Conservation (phyloP, 192 early-diverging fungal genomes). For the Coemansia reversa region DNA sequence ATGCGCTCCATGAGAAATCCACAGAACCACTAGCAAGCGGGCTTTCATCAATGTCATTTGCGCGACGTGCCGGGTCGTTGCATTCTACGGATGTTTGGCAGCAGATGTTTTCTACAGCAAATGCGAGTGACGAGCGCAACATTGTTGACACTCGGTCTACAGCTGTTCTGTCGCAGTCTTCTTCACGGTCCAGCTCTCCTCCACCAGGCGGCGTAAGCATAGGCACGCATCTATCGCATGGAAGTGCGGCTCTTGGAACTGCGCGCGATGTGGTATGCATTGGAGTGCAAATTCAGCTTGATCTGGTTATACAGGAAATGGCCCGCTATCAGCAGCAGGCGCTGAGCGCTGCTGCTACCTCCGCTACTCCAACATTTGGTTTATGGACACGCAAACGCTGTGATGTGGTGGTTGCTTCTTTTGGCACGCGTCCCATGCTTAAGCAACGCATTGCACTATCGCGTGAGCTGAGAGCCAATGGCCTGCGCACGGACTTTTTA, state of each 20-base stretch:
- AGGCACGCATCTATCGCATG: constrained; percentile 41
- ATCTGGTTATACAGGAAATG: constrained; percentile 65
- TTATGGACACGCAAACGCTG: constrained; percentile 64
- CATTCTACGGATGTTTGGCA: constrained; percentile 47
- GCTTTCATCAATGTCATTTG: constrained; percentile 29
- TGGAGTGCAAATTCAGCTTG: constrained; percentile 81
- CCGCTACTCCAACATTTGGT: constrained; percentile 47
- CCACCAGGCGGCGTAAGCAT: constrained; percentile 13
- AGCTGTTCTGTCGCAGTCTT: neutral
- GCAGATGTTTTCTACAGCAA: constrained; percentile 23
- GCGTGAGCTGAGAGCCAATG: constrained; percentile 74
- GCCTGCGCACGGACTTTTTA: constrained; percentile 78
- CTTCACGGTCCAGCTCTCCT: neutral
- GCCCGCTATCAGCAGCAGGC: constrained; percentile 59
- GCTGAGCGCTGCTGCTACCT: constrained; percentile 18
- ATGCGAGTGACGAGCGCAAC: neutral
- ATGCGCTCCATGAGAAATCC: neutral
- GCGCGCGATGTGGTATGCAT: constrained; percentile 59
- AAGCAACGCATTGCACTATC: constrained; percentile 76
- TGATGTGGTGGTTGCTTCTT: constrained; percentile 79
- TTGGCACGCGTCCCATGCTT: constrained; percentile 65
- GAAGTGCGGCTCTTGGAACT: constrained; percentile 38
- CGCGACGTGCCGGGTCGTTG: constrained; percentile 28
- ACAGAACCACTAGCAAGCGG: neutral
- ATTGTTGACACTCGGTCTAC: neutral